Conservation (phyloP, 352 stramenopile genomes). For the Globisporangium nunn region DNA sequence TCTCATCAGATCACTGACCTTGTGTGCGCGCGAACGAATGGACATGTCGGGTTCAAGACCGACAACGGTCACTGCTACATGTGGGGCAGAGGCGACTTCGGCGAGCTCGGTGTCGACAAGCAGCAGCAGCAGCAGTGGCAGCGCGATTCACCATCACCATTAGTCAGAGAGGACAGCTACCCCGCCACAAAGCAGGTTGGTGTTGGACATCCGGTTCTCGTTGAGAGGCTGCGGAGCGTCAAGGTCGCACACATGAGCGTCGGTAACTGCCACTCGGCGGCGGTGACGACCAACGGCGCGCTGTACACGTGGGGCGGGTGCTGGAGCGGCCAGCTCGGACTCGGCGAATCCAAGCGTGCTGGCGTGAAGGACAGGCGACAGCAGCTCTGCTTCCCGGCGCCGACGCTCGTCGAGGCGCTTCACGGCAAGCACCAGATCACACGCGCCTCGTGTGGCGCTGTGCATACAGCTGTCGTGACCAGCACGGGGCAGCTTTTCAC, state of each 20-base stretch:
- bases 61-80: constrained; percentile 35
- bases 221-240: constrained; percentile 5
- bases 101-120: constrained; percentile 37
- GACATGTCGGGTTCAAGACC: constrained; percentile 40
- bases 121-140: neutral
- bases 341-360: constrained; percentile 47
- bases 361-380: constrained; percentile 38
- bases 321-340: constrained; percentile 62
- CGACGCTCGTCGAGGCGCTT: constrained; percentile 51
- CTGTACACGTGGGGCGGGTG: constrained; percentile 62
- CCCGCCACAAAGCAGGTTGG: neutral
- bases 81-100: constrained; percentile 56
- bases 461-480: constrained; percentile 66
- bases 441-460: constrained; percentile 86
- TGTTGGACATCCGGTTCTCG: neutral
- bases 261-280: constrained; percentile 56
- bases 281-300: constrained; percentile 35
- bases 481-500: constrained; percentile 61
- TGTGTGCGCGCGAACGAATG: constrained; percentile 33
- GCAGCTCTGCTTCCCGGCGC: constrained; percentile 57
- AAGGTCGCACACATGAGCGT: constrained; percentile 34
- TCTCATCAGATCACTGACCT: constrained; percentile 16
- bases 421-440: constrained; percentile 26
- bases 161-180: neutral
- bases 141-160: neutral